Conservation (phyloP, 495 filamentous ascomycete species). For the Evansstolkia leycettana region DNA sequence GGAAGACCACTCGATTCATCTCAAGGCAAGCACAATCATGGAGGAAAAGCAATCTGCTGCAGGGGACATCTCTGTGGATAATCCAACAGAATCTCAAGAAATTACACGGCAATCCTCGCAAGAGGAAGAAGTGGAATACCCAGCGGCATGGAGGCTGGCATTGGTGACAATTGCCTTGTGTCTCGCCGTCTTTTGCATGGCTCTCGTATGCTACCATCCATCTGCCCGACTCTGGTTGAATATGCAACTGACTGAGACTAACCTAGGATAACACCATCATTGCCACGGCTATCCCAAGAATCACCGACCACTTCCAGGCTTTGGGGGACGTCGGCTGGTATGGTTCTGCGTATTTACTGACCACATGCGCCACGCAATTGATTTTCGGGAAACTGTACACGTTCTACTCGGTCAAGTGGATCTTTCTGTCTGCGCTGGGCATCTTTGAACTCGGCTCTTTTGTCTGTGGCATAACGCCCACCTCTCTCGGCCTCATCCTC, state of each 20-base stretch:
- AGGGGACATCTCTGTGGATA: no score
- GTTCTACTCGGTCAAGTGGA: slow-evolving; percentile 63
- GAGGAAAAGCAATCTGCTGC: no score
- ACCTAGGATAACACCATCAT: slow-evolving; percentile 64
- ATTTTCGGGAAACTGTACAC: slow-evolving; percentile 71
- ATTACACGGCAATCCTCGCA: no score
- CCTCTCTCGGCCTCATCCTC: slow-evolving; percentile 62
- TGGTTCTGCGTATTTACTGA: slow-evolving; percentile 58
- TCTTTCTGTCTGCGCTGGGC: slow-evolving; percentile 56
- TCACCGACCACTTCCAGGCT: slow-evolving; percentile 68
- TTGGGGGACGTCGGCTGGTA: slow-evolving; percentile 77
- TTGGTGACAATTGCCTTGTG: slow-evolving; percentile 49
- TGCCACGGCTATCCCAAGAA: slow-evolving; percentile 72
- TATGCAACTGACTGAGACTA: no score
- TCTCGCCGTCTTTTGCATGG: slow-evolving; percentile 53
- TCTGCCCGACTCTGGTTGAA: no score
- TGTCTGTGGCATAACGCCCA: slow-evolving; percentile 68
- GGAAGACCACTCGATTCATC: no score
- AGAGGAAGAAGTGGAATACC: slow-evolving; percentile 35
- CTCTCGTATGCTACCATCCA: slow-evolving; percentile 48
- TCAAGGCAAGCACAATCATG: no score
- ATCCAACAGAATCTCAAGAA: no score
- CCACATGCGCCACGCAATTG: slow-evolving; percentile 57
- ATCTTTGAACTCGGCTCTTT: slow-evolving; percentile 80
- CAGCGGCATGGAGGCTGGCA: slow-evolving; percentile 33